A percentile compares a stretch with the other conserved stretches of the same genome.
Evolutionary conservation across 73 alveolate species (phyloP).

Genomic region (Paramecium bursaria): DNA sequence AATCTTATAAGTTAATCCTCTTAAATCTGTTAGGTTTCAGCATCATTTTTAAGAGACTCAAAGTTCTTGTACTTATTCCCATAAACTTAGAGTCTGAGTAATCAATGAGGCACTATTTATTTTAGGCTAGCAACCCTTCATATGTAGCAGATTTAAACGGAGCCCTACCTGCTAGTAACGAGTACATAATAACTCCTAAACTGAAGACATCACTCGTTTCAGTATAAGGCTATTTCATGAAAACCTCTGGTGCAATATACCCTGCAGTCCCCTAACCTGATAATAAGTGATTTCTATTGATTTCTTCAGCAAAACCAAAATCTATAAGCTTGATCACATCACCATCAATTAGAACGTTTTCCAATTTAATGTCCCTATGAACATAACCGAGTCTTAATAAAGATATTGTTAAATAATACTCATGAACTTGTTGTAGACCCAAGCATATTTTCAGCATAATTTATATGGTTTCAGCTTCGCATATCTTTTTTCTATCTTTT

Average conservation of each 20-base stretch:
- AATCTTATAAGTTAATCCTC: too few relatives aligned
- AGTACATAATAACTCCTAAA: conserved; percentile 74
- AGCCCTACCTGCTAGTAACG: conserved; percentile 68
- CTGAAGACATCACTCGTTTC: conserved; percentile 80
- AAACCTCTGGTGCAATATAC: conserved; percentile 85
- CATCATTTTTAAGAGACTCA: conserved; percentile 1
- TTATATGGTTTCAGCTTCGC: conserved; percentile 3
- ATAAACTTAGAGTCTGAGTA: neutral
- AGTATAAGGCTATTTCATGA: conserved; percentile 70
- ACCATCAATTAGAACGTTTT: conserved; percentile 69
- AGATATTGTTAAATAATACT: too few relatives aligned
- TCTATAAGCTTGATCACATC: conserved; percentile 78
- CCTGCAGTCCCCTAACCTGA: conserved; percentile 74
- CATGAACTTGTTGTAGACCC: conserved; percentile 1
- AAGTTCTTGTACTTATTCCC: neutral
- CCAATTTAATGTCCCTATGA: conserved; percentile 69
- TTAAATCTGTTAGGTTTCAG: too few relatives aligned
- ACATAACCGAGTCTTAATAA: conserved; percentile 34
- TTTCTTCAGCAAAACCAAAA: conserved; percentile 76
- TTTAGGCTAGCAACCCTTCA: conserved; percentile 45
- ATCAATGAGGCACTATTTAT: conserved; percentile 54
- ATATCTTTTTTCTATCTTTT: conserved; percentile 4
- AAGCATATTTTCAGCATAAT: neutral
- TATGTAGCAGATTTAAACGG: conserved; percentile 44
- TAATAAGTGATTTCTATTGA: conserved; percentile 8